Evolutionary conservation across 176 grass and related monocot species (phyloP), one percentile per base, ranked within the genome.

Genomic region (Triticum aestivum): DNA sequence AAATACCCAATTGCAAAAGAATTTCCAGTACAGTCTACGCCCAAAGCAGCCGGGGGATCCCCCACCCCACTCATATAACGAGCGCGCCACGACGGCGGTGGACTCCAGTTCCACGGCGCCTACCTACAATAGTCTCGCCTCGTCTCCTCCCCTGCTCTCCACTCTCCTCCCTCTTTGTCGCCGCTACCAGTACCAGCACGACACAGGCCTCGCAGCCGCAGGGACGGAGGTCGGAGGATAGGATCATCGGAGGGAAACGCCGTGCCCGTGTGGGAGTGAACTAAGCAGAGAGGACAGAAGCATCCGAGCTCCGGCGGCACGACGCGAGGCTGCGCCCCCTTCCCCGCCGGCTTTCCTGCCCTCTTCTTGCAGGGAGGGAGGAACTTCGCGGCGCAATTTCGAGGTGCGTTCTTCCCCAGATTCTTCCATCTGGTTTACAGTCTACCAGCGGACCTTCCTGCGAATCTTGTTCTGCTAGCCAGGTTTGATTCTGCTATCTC

Each of bases 41-140:
- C 21, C 12, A 38, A 38, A 38, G 37, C 37, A 38, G 37, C 21
- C 70, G 39, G 11, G 9, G 11, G n/a, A 30, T 42, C 61, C 41
- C 67, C 45, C 45, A 47, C 45, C 34, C 45, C 45, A 49, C 45
- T 24, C 27, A 65, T 82, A 86, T 71, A 86, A 82, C 5, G 6
- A 51, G 78, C 75, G 33, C 61, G 47, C 74, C 61, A n/a, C 71
- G 83, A 77, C 73, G 79, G 10, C 83, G 2, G 12, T 75, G 29
- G 56, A n/a, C 83, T 62, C 38, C 63, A 34, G 7, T 71, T 83
- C 49, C 81, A 85, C 72, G 41, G 41, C 83, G 61, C 61, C 71
- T 34, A 21, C 41, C 5, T 35, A 35, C 34, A 11, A 20, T 59
- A 69, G n/a, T 20, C 68, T 39, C 51, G 21, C 17, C 52, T 58